Conservation (phyloP, 768 basidiomycete genomes). For the Mycena maculata region DNA sequence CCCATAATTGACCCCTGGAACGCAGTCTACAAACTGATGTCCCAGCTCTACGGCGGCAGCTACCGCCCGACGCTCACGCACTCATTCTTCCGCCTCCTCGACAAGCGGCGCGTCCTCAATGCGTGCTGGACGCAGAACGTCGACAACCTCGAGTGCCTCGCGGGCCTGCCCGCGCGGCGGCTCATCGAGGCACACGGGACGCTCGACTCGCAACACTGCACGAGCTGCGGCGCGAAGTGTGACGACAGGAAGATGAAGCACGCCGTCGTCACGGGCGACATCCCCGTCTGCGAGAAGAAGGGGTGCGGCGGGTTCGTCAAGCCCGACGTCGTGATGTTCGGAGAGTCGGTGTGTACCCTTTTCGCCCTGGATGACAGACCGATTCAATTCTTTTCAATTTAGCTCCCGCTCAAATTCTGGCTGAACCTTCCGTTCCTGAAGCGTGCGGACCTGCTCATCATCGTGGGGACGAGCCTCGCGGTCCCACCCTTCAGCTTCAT, state of each 20-base stretch:
- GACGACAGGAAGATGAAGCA: conserved; percentile 28
- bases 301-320: conserved; percentile 28
- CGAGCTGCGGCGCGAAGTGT: conserved; percentile 16
- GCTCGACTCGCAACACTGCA: conserved; percentile 23
- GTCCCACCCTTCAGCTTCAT: conserved; percentile 25
- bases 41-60: conserved; percentile 19
- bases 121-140: conserved; percentile 24
- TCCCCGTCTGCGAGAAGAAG: conserved; percentile 14
- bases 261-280: conserved; percentile 13
- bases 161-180: conserved; percentile 16
- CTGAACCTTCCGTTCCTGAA: conserved; percentile 23
- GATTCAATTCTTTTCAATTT: not conserved
- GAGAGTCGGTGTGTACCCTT: not conserved
- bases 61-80: conserved; percentile 29
- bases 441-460: conserved; percentile 26
- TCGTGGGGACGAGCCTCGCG: conserved; percentile 27
- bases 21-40: conserved; percentile 23
- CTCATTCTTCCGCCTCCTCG: conserved; percentile 27
- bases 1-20: no score
- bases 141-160: conserved; percentile 12
- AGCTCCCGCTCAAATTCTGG: conserved; percentile 26
- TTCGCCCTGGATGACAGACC: no score
- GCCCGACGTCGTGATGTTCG: conserved; percentile 26
- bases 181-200: conserved; percentile 27
- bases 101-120: conserved; percentile 2